Base-by-base conservation (phyloP, 1,284 basidiomycete genomes). In the Coriolopsis trogii region DNA sequence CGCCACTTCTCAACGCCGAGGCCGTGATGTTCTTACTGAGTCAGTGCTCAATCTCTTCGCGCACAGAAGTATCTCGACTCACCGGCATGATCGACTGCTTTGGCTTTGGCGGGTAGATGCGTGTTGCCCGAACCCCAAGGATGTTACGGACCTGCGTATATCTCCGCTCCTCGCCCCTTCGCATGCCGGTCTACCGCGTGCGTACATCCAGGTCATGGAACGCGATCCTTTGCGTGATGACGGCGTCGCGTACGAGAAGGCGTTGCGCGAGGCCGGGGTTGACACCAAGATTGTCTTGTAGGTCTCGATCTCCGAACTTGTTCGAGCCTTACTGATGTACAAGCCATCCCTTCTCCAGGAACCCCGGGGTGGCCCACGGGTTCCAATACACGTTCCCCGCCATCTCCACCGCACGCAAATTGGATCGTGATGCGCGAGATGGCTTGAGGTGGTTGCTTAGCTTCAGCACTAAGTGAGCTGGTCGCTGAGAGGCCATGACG, bases 171-270 rank as follows among this genome's bases (percentile, higher is more conserved):
- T 64, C 18, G 52, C 55, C 18, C 26, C 49, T 6, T 55, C 56
- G 0, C 59, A 60, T 36, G 31, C 21, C 6, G 57, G 46, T 6
- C 50, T 66, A 3, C 49, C 65, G 7, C 59, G 60, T 6, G 47
- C 59, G 24, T 64, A 54, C 51, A 37, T 66, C 10, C 64, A 66
- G 42, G 49, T 59, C 3, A 36, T 41, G 37, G 62, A 56, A 6
- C 36, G 49, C 20, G 65, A 67, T 33, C 53, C 58, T 10, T 38
- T 63, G 6, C 53, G 64, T 15, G 64, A 67, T 37, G 63, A 66
- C 21, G 63, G 58, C 9, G 25, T 61, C 7, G 29, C 64, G 2
- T 66, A 66, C 43, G 61, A 58, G 18, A 56, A 52, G 36, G 40
- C 58, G 6, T 43, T 64, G 10, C 49, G 56, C 6, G 60, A 63